phyloP scores from a whole-genome alignment of 306 rosid genomes.

The Coriaria nepalensis region DNA sequence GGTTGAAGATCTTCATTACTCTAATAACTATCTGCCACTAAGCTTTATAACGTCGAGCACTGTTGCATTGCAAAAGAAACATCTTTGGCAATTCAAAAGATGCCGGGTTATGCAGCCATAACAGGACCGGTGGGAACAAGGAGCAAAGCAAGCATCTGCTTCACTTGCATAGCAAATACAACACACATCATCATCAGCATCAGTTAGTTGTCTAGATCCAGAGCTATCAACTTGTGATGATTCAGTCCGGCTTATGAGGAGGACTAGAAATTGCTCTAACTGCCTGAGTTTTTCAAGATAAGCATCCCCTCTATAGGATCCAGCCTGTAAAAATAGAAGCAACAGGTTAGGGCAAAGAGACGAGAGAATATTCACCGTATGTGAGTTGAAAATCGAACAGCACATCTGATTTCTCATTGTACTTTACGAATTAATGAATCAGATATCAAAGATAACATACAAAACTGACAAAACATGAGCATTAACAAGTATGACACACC shows the following conservation, averaged over 20 bases:
- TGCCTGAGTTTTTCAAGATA: conserved; percentile 40
- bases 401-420: too few species aligned
- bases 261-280: conserved; percentile 62
- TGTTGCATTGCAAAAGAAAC: conserved; percentile 94
- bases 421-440: too few species aligned
- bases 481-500: too few species aligned
- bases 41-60: conserved; percentile 46
- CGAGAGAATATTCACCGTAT: not conserved
- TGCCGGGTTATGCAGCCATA: conserved; percentile 89
- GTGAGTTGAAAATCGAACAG: too few species aligned
- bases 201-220: conserved; percentile 28
- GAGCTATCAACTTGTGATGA: conserved; percentile 23
- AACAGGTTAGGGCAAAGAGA: not conserved
- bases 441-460: too few species aligned
- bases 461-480: too few species aligned
- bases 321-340: conserved; percentile 45
- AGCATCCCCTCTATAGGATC: conserved; percentile 41
- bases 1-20: conserved; percentile 1
- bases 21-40: conserved; percentile 16
- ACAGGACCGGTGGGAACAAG: conserved; percentile 85
- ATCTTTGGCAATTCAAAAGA: conserved; percentile 92
- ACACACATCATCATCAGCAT: conserved; percentile 46
- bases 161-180: conserved; percentile 76
- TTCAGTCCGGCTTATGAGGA: conserved; percentile 45
- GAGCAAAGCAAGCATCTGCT: conserved; percentile 58